Evolutionary conservation across 495 filamentous ascomycete species (phyloP).

Genomic region (Podospora comata): DNA sequence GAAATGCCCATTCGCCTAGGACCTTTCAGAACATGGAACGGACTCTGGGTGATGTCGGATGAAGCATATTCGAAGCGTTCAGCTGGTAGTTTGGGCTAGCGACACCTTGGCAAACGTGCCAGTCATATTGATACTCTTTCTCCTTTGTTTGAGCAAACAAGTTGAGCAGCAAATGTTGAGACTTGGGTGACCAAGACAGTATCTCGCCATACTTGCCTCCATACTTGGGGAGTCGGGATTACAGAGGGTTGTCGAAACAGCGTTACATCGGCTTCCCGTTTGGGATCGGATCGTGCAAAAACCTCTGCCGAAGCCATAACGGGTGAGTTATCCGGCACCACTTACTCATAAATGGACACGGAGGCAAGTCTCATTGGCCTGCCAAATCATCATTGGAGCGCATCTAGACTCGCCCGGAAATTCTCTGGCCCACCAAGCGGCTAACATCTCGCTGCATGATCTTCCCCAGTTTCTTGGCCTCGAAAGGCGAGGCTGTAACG

Average conservation of each 20-base stretch:
- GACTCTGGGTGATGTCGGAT: too few species aligned
- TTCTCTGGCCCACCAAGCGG: background rate
- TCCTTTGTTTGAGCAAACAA: too few species aligned
- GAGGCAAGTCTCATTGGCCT: background rate
- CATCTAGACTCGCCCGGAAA: background rate
- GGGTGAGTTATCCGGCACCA: background rate
- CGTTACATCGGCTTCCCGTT: background rate
- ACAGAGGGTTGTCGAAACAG: background rate
- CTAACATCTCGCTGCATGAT: background rate
- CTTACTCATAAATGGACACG: background rate
- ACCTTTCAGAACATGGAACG: too few species aligned
- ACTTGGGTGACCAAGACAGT: too few species aligned
- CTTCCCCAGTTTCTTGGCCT: background rate
- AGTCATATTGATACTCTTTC: too few species aligned
- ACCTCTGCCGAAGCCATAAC: background rate
- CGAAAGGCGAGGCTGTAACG: background rate
- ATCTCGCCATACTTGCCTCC: too few species aligned
- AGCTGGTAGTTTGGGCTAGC: too few species aligned
- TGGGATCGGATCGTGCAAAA: background rate
- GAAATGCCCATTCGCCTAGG: too few species aligned
- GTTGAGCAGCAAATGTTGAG: too few species aligned
- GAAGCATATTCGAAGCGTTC: too few species aligned
- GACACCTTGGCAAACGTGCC: too few species aligned
- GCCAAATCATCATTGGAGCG: background rate
- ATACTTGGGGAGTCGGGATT: too few species aligned